Evolutionary conservation across 306 rosid species (phyloP), one percentile per base, ranked within the genome.

Genomic region (Coriaria nepalensis): DNA sequence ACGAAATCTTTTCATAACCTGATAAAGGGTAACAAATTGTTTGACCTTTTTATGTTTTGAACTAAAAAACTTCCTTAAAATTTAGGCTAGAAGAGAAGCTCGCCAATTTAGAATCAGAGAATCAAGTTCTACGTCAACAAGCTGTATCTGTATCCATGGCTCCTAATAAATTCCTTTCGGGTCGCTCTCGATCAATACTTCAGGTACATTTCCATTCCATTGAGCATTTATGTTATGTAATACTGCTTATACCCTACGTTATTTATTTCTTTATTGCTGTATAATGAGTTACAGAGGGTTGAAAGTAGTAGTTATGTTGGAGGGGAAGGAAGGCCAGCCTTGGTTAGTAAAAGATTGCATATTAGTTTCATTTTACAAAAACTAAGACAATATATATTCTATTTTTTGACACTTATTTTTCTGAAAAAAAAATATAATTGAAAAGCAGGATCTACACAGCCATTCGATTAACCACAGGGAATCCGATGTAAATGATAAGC

Each of bases 401-500:
- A 0, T 45, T 36, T 52, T 36, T 58, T 58, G 54, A 69, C 46
- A 47, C 54, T 15, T 55, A 37, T 51, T 9, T 33, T 45, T 15
- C 41, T 60, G 58, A 35, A 34, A 55, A 36, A 20, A 20, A 20
- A 20, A 20, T 1, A 20, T 1, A 20, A 1, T 1, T 20, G 29
- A 20, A 20, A 20, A 20, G 29, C 80, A 78, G 93, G 90, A 85
- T 40, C 59, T 67, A 68, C 93, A 85, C 67, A 73, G 77, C 64
- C 4, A 78, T 59, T 73, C 93, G 35, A 53, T 75, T 45, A 75
- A 66, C 65, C 95, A 78, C 8, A 76, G 96, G 12, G 96, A 86
- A 68, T 88, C 94, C 41, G 99, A 85, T 63, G 82, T 94, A 38
- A 96, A 92, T 80, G 99, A 87, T 66, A 92, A 78, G 48, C 96